Conservation (phyloP, 148 eudicot genomes). For the Pouteria glomerata region DNA sequence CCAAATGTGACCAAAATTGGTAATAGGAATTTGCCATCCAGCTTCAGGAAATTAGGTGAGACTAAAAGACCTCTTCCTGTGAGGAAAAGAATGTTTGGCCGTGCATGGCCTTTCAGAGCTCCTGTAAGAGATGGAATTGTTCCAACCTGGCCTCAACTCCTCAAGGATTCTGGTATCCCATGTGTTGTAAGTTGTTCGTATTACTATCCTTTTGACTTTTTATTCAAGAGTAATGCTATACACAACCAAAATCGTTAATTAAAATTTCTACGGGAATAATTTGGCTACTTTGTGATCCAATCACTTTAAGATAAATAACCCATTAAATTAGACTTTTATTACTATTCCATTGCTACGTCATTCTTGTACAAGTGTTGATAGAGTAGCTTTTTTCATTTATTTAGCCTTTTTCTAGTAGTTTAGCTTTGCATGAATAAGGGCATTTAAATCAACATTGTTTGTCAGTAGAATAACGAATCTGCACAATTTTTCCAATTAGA, state of each 20-base stretch:
- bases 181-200: conserved; percentile 90
- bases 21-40: conserved; percentile 45
- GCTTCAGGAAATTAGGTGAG: conserved; percentile 77
- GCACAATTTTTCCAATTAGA: not conserved
- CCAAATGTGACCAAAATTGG: conserved; percentile 14
- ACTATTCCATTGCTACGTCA: too few relatives aligned
- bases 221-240: too few relatives aligned
- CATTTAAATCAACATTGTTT: not conserved
- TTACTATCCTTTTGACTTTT: not conserved
- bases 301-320: too few relatives aligned
- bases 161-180: conserved; percentile 44
- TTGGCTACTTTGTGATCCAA: too few relatives aligned
- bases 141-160: conserved; percentile 88
- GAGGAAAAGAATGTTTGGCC: conserved; percentile 90
- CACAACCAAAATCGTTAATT: too few relatives aligned
- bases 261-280: too few relatives aligned
- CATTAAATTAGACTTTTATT: too few relatives aligned
- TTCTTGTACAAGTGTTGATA: too few relatives aligned
- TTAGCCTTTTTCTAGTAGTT: not conserved
- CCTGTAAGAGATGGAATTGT: conserved; percentile 76
- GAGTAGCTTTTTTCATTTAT: too few relatives aligned
- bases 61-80: conserved; percentile 79
- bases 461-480: too few relatives aligned
- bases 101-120: conserved; percentile 95
- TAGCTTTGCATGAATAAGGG: not conserved